A percentile compares a stretch with the other conserved stretches of the same genome.
These are phyloP conservation scores for Podaxis carcinomalis DNA, from an alignment of 768 basidiomycete genomes.

Conservation along the genomic window DNA sequence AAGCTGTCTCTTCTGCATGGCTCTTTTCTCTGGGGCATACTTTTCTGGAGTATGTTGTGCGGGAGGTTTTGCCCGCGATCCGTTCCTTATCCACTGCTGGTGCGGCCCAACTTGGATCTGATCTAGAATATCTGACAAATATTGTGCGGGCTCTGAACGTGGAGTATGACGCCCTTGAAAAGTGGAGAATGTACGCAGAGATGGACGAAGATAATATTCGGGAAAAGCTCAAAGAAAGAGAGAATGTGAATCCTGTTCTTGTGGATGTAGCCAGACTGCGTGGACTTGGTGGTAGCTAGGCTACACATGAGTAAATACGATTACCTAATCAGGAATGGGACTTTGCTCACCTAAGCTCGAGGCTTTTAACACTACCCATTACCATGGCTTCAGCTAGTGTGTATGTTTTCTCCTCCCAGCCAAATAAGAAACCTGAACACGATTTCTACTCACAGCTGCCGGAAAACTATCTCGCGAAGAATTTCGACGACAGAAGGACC, in stretches of 20 bases:
- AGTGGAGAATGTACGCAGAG: slow-evolving; percentile 72
- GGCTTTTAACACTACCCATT: background rate
- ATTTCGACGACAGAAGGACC: slow-evolving; percentile 91
- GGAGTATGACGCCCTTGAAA: slow-evolving; percentile 73
- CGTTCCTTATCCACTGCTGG: slow-evolving; percentile 58
- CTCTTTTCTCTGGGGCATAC: slow-evolving; percentile 84
- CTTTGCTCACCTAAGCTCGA: background rate
- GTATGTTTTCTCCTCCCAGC: slow-evolving; percentile 5
- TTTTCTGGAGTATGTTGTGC: slow-evolving; percentile 70
- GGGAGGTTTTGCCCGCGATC: slow-evolving; percentile 68
- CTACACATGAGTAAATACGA: slow-evolving; percentile 4
- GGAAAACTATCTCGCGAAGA: slow-evolving; percentile 94
- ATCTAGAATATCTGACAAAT: slow-evolving; percentile 86
- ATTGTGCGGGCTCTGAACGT: slow-evolving; percentile 90
- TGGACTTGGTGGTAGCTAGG: slow-evolving; percentile 3
- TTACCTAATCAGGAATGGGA: slow-evolving; percentile 5
- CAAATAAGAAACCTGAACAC: background rate
- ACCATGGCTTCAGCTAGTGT: slow-evolving; percentile 16
- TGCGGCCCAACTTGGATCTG: slow-evolving; percentile 78
- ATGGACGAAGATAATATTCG: slow-evolving; percentile 51
- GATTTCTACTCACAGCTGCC: slow-evolving; percentile 32
- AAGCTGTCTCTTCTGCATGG: slow-evolving; percentile 87
- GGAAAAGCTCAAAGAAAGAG: slow-evolving; percentile 24
- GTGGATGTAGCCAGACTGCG: slow-evolving; percentile 15
- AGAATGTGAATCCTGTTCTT: slow-evolving; percentile 29